Evolutionary conservation across 1,284 basidiomycete genomes (phyloP).

Genomic region (Coniferiporia weirii): DNA sequence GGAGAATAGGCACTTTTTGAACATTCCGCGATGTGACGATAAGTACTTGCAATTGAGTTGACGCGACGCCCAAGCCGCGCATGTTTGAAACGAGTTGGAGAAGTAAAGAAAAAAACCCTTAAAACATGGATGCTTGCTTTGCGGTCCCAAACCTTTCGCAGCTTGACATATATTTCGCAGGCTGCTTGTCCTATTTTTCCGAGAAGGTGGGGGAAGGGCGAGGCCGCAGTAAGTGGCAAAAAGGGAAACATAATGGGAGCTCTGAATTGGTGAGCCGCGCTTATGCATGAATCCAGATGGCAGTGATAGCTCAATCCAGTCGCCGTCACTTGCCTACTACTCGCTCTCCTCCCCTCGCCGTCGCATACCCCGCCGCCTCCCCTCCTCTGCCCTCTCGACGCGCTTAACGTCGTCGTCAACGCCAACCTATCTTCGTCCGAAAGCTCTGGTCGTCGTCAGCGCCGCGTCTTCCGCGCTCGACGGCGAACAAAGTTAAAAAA

Average conservation of each 20-base stretch:
- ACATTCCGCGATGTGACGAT: no score
- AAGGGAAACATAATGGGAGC: neutral
- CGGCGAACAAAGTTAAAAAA: conserved; percentile 3
- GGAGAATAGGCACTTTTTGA: no score
- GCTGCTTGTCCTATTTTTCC: neutral
- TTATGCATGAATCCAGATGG: neutral
- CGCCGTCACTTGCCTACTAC: neutral
- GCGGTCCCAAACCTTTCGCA: no score
- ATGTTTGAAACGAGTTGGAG: no score
- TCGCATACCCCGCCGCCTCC: neutral
- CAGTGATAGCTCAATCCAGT: neutral
- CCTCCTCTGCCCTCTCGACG: neutral
- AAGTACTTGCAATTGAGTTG: no score
- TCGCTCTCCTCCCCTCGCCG: neutral
- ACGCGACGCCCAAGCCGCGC: no score
- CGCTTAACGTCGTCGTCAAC: conserved; percentile 1
- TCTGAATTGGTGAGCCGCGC: neutral
- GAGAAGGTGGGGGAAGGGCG: neutral
- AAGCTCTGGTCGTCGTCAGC: neutral
- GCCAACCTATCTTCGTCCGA: neutral
- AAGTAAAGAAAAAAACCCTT: no score
- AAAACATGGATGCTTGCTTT: no score
- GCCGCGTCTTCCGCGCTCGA: neutral
- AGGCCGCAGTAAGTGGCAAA: neutral
- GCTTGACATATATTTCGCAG: no score